Evolutionary conservation across 2,329 filamentous ascomycete species (phyloP).

Genomic region (Orbilia blumenaviensis): DNA sequence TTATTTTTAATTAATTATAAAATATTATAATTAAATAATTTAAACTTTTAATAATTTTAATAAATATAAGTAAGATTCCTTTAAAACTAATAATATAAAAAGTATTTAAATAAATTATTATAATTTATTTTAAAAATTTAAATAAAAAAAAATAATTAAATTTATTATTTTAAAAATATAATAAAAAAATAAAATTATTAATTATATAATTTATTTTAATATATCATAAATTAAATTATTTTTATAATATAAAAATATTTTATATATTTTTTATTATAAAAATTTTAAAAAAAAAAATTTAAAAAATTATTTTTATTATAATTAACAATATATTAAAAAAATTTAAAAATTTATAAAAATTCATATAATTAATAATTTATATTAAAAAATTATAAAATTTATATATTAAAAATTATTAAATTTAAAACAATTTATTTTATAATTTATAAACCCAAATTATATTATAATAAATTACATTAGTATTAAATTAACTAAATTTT

Average conservation of each 20-base stretch:
- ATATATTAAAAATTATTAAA: background rate
- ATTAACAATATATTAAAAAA: too few relatives aligned
- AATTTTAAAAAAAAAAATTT: too few relatives aligned
- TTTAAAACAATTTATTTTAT: background rate
- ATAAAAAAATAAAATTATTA: too few relatives aligned
- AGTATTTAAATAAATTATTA: background rate
- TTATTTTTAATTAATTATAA: too few relatives aligned
- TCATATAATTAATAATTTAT: too few relatives aligned
- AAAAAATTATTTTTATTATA: background rate
- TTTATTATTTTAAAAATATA: too few relatives aligned
- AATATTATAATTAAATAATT: background rate
- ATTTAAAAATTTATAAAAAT: too few relatives aligned
- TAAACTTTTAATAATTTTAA: too few relatives aligned
- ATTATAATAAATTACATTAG: background rate
- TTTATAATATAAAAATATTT: background rate
- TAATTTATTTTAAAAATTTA: background rate
- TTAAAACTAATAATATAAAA: too few relatives aligned
- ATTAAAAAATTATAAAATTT: too few relatives aligned
- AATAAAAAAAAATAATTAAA: background rate
- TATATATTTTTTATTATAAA: conserved; percentile 2
- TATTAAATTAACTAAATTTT: too few relatives aligned
- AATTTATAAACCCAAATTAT: background rate
- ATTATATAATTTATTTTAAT: background rate
- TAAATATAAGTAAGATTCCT: too few relatives aligned
- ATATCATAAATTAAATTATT: background rate